Evolutionary conservation across 306 rosid genomes (phyloP), one percentile per base, ranked within the genome.

Genomic region (Arachis hypogaea): DNA sequence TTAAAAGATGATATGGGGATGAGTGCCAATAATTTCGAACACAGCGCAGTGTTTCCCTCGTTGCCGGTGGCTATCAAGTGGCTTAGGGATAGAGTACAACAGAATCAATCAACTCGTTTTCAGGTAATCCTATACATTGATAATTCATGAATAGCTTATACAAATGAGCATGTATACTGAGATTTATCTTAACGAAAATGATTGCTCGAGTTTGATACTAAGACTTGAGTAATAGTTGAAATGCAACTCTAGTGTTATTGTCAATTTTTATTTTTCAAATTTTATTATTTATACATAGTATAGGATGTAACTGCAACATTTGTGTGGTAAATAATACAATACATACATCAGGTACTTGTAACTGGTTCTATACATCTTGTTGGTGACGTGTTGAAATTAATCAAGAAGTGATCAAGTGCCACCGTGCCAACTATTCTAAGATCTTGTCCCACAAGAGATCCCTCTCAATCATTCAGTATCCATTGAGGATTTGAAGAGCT

Each of bases 311-410:
- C 49, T 6, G 30, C 33, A 71, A 69, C 66, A 42, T 33, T 62
- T 59, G 57, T 75, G 6, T 80, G 71, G 60, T 47, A 73, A 66
- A 63, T n/a, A 14, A 11, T 74, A 59, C 51, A 65, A 65, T 33
- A 33, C 38, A 33, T 33, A 33, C 3, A 33, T 72, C 87, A 94
- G 98, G 97, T 94, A 63, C 95, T 94, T 58, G 97, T 94, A 52
- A 89, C 97, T 5, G 96, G 98, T 67, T 94, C 97, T 60, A 59
- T 94, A 60, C 98, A 94, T 81, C 98, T 94, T 69, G 82, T 91
- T 79, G 98, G 98, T 38, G 98, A 94, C 12, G 89, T 91, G 64
- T 78, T 94, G 89, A 91, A 79, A 87, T 80, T 86, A 67, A 70
- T 92, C 72, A 94, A 85, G 88, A 86, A 86, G 82, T 93, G 83